Evolutionary conservation across 2,329 filamentous ascomycete genomes (phyloP).

Genomic region (Fusarium mundagurra): DNA sequence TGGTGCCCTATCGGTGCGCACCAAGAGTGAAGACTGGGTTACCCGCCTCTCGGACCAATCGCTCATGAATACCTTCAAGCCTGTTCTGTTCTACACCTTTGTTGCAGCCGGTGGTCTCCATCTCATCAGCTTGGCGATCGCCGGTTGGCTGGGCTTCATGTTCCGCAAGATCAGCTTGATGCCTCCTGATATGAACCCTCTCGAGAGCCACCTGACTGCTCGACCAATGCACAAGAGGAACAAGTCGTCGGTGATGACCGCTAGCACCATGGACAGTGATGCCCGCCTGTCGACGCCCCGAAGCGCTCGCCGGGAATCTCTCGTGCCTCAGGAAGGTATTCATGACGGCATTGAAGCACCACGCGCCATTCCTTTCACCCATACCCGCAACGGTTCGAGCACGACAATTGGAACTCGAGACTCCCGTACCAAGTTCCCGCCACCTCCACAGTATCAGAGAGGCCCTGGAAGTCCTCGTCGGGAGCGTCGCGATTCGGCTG

Average conservation of each 20-base stretch:
- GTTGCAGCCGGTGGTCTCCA: slow-evolving; percentile 74
- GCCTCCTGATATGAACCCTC: slow-evolving; percentile 94
- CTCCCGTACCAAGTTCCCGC: slow-evolving; percentile 64
- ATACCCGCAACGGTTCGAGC: slow-evolving; percentile 75
- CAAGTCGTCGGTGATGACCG: slow-evolving; percentile 64
- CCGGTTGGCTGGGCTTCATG: slow-evolving; percentile 77
- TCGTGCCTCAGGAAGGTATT: slow-evolving; percentile 55
- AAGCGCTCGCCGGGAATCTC: slow-evolving; percentile 55
- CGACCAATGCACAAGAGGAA: slow-evolving; percentile 78
- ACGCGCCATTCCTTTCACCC: slow-evolving; percentile 78
- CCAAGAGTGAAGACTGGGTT: slow-evolving; percentile 66
- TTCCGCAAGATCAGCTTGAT: slow-evolving; percentile 85
- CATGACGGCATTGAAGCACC: slow-evolving; percentile 59
- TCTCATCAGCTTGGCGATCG: slow-evolving; percentile 73
- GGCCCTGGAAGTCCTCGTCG: slow-evolving; percentile 54
- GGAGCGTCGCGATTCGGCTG: slow-evolving; percentile 55
- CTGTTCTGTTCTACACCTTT: slow-evolving; percentile 74
- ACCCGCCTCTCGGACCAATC: slow-evolving; percentile 70
- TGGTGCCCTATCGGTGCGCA: slow-evolving; percentile 58
- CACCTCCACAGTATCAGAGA: slow-evolving; percentile 63
- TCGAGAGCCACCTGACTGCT: slow-evolving; percentile 86
- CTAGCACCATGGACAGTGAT: slow-evolving; percentile 58
- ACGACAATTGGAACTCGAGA: slow-evolving; percentile 64
- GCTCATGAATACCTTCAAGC: slow-evolving; percentile 68
- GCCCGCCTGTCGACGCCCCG: slow-evolving; percentile 66